Evolutionary conservation across 169 alveolate species (phyloP).

Genomic region (Theileria orientalis): DNA sequence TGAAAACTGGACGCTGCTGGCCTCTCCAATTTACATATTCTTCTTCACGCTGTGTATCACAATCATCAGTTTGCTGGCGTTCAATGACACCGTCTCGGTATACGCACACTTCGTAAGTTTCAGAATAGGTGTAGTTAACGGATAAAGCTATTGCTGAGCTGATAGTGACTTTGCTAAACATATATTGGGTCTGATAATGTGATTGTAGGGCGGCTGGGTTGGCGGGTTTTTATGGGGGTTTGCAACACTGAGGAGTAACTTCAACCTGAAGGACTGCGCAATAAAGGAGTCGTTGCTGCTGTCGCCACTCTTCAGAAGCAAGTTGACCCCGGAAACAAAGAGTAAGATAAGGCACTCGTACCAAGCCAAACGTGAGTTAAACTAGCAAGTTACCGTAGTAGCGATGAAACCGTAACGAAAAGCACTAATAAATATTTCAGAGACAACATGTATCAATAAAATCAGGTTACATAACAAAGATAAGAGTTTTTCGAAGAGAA

Average conservation of each 20-base stretch:
- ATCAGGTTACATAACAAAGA: background rate
- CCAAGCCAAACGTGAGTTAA: background rate
- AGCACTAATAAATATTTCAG: background rate
- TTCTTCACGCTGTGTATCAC: conserved; percentile 78
- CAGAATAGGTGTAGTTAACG: no score
- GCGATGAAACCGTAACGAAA: no score
- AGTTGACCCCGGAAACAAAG: background rate
- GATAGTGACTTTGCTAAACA: no score
- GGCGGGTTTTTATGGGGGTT: conserved; percentile 81
- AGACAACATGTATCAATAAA: background rate
- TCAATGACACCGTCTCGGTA: conserved; percentile 65
- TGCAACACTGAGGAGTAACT: conserved; percentile 75
- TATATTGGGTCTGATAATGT: conserved; percentile 14
- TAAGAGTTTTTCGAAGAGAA: background rate
- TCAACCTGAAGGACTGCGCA: conserved; percentile 70
- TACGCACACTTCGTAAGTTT: background rate
- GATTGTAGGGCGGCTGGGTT: conserved; percentile 76
- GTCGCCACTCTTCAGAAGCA: conserved; percentile 33
- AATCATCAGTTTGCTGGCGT: conserved; percentile 66
- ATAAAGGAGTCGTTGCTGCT: conserved; percentile 59
- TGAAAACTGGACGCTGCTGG: conserved; percentile 33
- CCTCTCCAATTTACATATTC: conserved; percentile 24
- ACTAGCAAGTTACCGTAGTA: no score
- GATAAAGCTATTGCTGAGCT: no score
- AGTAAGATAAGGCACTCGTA: background rate